Evolutionary conservation across 2,329 filamentous ascomycete species (phyloP).

Genomic region (Tolypocladium album): DNA sequence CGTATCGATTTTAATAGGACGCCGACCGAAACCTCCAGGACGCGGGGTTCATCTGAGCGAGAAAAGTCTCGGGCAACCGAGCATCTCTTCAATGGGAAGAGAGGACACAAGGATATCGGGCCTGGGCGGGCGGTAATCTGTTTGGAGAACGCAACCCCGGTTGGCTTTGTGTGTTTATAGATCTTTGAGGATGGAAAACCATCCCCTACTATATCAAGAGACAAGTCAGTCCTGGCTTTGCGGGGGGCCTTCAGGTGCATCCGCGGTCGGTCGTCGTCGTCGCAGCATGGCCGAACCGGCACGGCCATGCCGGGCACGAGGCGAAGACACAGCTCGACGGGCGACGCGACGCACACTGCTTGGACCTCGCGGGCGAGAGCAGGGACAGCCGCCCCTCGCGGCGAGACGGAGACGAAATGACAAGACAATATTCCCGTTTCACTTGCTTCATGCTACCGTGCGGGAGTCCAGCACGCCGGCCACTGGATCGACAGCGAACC

Average conservation of each 20-base stretch:
- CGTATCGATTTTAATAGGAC: constrained; percentile 16
- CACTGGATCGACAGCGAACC: not conserved
- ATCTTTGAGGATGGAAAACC: constrained; percentile 35
- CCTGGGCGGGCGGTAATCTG: constrained; percentile 8
- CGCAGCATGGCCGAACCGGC: not conserved
- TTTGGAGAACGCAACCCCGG: constrained; percentile 13
- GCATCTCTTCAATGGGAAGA: constrained; percentile 23
- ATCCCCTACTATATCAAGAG: constrained; percentile 31
- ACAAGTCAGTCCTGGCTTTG: constrained; percentile 9
- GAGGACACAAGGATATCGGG: constrained; percentile 14
- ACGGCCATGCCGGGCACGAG: not conserved
- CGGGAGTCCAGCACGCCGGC: not conserved
- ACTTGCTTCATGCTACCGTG: not conserved
- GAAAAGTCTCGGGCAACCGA: constrained; percentile 9
- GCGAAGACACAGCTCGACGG: not conserved
- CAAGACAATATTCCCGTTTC: not conserved
- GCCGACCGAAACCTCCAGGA: constrained; percentile 16
- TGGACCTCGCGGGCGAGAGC: not conserved
- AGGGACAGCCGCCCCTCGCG: not conserved
- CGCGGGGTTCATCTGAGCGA: constrained; percentile 15
- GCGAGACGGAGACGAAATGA: not conserved
- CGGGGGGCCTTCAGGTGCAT: not conserved
- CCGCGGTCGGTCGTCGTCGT: not conserved
- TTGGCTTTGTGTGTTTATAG: constrained; percentile 26
- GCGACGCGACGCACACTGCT: not conserved